A percentile compares a stretch with the other conserved stretches of the same genome.
These are phyloP conservation scores for Enteropsectra breve DNA, from an alignment of 371 early-diverging fungal genomes.

Conservation along the genomic window DNA sequence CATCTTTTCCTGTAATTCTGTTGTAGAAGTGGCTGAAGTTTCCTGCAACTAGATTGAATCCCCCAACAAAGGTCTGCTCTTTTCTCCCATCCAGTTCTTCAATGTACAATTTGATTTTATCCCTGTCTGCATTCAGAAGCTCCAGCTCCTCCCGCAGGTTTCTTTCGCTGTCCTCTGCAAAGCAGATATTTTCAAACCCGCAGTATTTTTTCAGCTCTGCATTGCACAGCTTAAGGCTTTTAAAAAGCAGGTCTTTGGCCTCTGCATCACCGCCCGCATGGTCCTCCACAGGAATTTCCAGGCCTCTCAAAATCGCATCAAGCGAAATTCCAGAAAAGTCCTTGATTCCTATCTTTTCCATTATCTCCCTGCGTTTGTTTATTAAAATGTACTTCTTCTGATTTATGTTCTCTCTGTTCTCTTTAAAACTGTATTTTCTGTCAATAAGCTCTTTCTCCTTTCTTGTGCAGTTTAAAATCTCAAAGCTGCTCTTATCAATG, in stretches of 20 bases:
- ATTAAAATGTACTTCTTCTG: constrained; percentile 31
- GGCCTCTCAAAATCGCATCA: too few relatives aligned
- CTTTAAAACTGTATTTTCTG: constrained; percentile 28
- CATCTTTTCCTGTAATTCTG: constrained; percentile 39
- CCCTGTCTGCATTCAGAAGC: constrained; percentile 27
- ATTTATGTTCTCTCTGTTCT: constrained; percentile 10
- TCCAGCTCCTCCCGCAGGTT: constrained; percentile 21
- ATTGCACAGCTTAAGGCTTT: constrained; percentile 25
- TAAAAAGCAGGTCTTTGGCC: constrained; percentile 13
- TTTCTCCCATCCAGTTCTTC: constrained; percentile 51
- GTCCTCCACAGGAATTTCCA: too few relatives aligned
- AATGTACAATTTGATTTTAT: constrained; percentile 50
- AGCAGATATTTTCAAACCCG: constrained; percentile 11
- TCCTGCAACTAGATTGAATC: constrained; percentile 37
- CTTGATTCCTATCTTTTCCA: constrained; percentile 14
- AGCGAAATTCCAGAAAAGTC: constrained; percentile 19
- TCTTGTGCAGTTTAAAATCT: constrained; percentile 11
- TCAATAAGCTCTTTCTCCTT: constrained; percentile 28
- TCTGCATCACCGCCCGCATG: too few relatives aligned
- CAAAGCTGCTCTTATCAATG: neutral
- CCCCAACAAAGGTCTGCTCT: constrained; percentile 48
- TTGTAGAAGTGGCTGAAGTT: constrained; percentile 54
- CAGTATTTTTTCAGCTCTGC: constrained; percentile 30
- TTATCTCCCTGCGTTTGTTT: constrained; percentile 31
- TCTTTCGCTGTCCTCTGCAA: constrained; percentile 19